Conservation (phyloP, 2,329 filamentous ascomycete genomes). For the Colletotrichum nymphaeae region DNA sequence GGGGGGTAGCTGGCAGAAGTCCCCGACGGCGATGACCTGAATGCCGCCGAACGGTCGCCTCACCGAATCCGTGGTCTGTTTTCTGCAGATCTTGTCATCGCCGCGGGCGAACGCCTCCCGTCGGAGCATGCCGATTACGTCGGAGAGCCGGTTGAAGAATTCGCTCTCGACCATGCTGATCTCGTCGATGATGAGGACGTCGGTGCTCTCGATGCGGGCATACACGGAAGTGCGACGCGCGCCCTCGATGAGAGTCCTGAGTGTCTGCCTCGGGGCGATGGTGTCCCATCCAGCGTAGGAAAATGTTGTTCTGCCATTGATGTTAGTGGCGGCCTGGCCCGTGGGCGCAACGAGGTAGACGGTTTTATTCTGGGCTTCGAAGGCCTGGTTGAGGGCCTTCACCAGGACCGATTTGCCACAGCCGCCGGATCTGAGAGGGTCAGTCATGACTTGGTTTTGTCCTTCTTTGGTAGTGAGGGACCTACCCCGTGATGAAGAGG, state of each 20-base stretch:
- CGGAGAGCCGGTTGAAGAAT: slow-evolving; percentile 68
- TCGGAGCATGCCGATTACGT: slow-evolving; percentile 50
- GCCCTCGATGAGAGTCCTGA: background rate
- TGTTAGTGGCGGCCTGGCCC: slow-evolving; percentile 66
- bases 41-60: background rate
- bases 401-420: slow-evolving; percentile 22
- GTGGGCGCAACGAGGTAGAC: slow-evolving; percentile 69
- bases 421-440: slow-evolving; percentile 12
- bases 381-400: background rate
- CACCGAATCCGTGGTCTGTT: background rate
- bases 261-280: background rate
- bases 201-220: slow-evolving; percentile 43
- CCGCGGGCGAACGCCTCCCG: background rate
- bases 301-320: slow-evolving; percentile 67
- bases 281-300: slow-evolving; percentile 68
- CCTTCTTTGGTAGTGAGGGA: too few relatives aligned
- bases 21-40: slow-evolving; percentile 20
- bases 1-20: slow-evolving; percentile 22
- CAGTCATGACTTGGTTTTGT: too few relatives aligned
- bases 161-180: slow-evolving; percentile 76
- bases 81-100: too few relatives aligned
- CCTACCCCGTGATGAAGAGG: slow-evolving; percentile 74
- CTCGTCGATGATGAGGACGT: slow-evolving; percentile 73
- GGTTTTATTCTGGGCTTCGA: background rate
- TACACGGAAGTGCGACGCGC: too few relatives aligned